Percentiles rank a stretch among this genome's conserved stretches.
Evolutionary conservation across 1,139 yeast species (phyloP).

Genomic region (Diutina ranongensis): DNA sequence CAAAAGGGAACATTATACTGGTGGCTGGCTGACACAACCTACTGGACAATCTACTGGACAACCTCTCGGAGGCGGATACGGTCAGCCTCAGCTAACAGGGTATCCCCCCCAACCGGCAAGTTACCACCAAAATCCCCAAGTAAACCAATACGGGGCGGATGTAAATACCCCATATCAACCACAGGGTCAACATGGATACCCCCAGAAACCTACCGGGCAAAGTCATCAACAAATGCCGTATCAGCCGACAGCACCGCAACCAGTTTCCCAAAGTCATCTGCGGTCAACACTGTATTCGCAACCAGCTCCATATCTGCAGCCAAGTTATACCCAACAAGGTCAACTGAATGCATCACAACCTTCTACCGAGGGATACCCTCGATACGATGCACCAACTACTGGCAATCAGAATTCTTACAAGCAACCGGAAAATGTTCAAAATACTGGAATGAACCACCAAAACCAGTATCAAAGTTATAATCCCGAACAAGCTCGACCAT

Average conservation of each 20-base stretch:
- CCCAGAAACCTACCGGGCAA: no score
- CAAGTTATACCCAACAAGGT: not conserved
- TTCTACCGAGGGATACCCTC: not conserved
- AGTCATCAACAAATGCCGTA: no score
- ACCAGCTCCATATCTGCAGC: not conserved
- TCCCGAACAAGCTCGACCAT: not conserved
- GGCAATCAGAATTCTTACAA: not conserved
- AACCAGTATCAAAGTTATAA: not conserved
- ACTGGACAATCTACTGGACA: not conserved
- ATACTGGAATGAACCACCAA: not conserved
- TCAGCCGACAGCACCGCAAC: no score
- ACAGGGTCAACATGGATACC: no score
- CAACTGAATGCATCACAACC: not conserved
- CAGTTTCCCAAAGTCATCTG: not conserved
- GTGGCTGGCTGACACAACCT: not conserved
- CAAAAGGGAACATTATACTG: slow-evolving; percentile 7
- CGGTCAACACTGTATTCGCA: not conserved
- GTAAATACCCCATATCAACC: no score
- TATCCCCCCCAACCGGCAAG: no score
- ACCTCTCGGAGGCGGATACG: no score
- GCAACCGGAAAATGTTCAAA: not conserved
- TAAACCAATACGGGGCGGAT: no score
- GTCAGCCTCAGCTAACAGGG: not conserved
- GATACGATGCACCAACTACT: not conserved
- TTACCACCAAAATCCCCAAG: not conserved